Percentiles rank a stretch among this genome's conserved stretches.
phyloP scores from a whole-genome alignment of 495 filamentous ascomycete genomes.

The Penicillium alfredii region DNA sequence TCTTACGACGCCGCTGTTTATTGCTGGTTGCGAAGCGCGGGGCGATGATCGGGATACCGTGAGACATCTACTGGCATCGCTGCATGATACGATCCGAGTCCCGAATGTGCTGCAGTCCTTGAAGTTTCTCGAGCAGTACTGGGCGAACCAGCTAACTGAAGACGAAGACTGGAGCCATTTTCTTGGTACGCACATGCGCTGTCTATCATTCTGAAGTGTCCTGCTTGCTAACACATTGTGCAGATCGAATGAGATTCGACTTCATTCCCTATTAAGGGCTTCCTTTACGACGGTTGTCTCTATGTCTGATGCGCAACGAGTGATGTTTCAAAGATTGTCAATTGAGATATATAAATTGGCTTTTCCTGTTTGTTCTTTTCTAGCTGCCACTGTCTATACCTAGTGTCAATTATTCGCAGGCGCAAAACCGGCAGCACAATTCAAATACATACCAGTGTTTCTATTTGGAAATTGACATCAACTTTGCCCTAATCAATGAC shows the following conservation, averaged over 20 bases:
- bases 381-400: not conserved
- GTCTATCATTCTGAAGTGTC: not conserved
- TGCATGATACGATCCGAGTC: slow-evolving; percentile 41
- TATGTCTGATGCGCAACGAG: slow-evolving; percentile 20
- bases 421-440: not conserved
- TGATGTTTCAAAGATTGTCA: slow-evolving; percentile 6
- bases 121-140: slow-evolving; percentile 41
- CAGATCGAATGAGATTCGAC: slow-evolving; percentile 43
- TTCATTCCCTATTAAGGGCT: slow-evolving; percentile 40
- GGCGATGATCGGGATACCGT: slow-evolving; percentile 37
- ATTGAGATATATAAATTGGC: slow-evolving; percentile 4
- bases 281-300: slow-evolving; percentile 1
- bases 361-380: slow-evolving; percentile 1
- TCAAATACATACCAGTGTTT: not conserved
- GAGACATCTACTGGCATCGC: slow-evolving; percentile 26
- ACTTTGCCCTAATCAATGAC: too few species aligned
- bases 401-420: too few species aligned
- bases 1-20: slow-evolving; percentile 44
- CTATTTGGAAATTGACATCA: too few species aligned
- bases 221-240: slow-evolving; percentile 10
- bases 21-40: slow-evolving; percentile 40
- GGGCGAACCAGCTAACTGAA: slow-evolving; percentile 33
- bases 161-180: slow-evolving; percentile 44
- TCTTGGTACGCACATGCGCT: slow-evolving; percentile 24
- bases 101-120: slow-evolving; percentile 44